Conservation (phyloP, 768 basidiomycete species). For the Peribolospora baueri region DNA sequence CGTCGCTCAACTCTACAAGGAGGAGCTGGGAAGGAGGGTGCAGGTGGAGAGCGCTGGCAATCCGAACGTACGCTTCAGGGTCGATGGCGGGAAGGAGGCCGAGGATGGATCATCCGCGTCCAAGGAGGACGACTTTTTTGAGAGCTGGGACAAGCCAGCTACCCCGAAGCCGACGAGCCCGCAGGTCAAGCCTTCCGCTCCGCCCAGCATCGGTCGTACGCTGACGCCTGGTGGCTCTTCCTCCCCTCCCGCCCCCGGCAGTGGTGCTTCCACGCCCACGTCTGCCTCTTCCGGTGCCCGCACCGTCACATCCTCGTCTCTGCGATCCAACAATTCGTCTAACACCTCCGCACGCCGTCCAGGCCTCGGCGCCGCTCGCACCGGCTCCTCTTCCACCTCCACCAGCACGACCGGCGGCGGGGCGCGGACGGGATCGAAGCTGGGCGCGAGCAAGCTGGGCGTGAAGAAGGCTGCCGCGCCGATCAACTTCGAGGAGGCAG, state of each 20-base stretch:
- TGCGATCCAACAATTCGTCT: conserved; percentile 11
- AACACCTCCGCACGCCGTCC: too few species aligned
- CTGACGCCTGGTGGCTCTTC: conserved; percentile 1
- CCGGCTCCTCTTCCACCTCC: conserved; percentile 10
- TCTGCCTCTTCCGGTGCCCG: conserved; percentile 17
- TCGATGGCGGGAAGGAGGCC: background rate
- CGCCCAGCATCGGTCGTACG: background rate
- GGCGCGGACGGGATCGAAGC: conserved; percentile 20
- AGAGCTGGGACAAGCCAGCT: conserved; percentile 76
- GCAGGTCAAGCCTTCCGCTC: conserved; percentile 15
- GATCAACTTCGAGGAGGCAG: conserved; percentile 84
- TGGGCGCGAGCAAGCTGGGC: conserved; percentile 42
- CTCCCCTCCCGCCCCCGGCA: background rate
- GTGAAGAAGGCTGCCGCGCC: conserved; percentile 60
- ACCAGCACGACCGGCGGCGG: conserved; percentile 14
- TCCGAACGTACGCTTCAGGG: conserved; percentile 7
- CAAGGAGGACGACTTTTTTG: conserved; percentile 67
- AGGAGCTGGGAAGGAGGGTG: conserved; percentile 57
- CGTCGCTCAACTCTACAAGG: conserved; percentile 69
- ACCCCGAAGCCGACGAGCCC: conserved; percentile 17
- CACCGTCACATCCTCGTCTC: conserved; percentile 22
- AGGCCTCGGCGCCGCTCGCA: conserved; percentile 10
- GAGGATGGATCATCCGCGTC: background rate
- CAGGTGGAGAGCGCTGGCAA: conserved; percentile 37
- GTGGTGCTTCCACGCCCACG: conserved; percentile 1